These are phyloP conservation scores for Epithemia pelagica DNA, from an alignment of 108 stramenopile genomes.

Conservation along the genomic window DNA sequence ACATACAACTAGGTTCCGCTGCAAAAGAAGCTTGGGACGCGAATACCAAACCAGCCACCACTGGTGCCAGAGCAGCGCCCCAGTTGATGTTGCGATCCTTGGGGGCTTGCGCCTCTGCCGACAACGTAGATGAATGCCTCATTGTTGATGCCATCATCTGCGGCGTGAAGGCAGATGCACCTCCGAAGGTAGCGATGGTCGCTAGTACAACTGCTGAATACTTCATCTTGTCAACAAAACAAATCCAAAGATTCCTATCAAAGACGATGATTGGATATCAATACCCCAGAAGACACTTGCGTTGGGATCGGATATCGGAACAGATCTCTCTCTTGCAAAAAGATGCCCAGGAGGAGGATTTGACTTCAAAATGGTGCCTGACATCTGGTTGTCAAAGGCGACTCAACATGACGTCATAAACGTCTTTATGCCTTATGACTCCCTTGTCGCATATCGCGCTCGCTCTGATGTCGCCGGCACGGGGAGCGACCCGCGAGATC, in stretches of 20 bases:
- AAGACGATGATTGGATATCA: no score
- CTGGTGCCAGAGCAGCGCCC: slow-evolving; percentile 6
- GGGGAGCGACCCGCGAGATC: not conserved
- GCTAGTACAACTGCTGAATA: not conserved
- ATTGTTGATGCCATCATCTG: not conserved
- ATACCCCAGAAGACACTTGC: no score
- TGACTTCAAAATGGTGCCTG: not conserved
- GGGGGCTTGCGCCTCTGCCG: not conserved
- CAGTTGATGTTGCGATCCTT: not conserved
- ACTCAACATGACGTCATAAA: no score
- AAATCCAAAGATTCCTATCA: no score
- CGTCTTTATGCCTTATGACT: no score
- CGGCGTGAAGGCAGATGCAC: not conserved
- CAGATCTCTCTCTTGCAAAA: no score
- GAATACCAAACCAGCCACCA: slow-evolving; percentile 22
- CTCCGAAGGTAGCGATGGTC: not conserved
- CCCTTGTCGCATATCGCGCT: no score
- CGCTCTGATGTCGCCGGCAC: no score
- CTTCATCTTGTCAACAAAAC: not conserved
- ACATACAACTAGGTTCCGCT: not conserved
- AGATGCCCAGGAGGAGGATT: no score
- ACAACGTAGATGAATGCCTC: not conserved
- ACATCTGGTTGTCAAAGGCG: no score
- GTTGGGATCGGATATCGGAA: no score
- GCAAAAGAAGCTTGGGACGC: slow-evolving; percentile 23